These are phyloP conservation scores for Pythium apleroticum DNA, from an alignment of 352 stramenopile species.

Conservation along the genomic window DNA sequence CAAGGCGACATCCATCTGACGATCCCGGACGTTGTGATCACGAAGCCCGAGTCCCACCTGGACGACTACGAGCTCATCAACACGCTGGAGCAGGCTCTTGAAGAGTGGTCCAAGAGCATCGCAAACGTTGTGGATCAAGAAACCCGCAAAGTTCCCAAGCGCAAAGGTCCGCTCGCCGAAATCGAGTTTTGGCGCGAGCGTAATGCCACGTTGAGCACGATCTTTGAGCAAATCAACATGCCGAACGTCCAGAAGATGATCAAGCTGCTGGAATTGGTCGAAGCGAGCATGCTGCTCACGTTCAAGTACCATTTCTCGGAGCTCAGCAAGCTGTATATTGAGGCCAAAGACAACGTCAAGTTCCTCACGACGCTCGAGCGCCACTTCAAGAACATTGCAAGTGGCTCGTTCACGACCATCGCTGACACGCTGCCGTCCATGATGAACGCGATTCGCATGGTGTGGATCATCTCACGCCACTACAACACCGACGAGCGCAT, in stretches of 20 bases:
- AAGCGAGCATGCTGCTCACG: conserved; percentile 88
- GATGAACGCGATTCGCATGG: conserved; percentile 97
- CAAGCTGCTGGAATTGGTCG: conserved; percentile 90
- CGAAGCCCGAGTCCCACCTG: conserved; percentile 80
- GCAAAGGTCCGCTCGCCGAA: conserved; percentile 90
- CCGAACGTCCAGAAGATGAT: conserved; percentile 95
- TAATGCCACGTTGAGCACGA: conserved; percentile 92
- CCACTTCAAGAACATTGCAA: conserved; percentile 95
- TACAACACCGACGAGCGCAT: conserved; percentile 98
- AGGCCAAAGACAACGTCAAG: conserved; percentile 97
- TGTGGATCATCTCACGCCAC: conserved; percentile 97
- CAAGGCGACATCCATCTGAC: conserved; percentile 92
- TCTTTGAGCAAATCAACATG: conserved; percentile 97
- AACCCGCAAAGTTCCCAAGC: conserved; percentile 79
- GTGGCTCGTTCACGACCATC: conserved; percentile 90
- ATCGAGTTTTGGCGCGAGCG: conserved; percentile 96
- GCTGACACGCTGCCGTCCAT: conserved; percentile 93
- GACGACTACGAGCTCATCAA: conserved; percentile 88
- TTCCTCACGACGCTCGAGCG: conserved; percentile 95
- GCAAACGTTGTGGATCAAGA: conserved; percentile 91
- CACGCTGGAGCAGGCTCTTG: conserved; percentile 88
- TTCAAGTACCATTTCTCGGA: conserved; percentile 96
- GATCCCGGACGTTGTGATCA: conserved; percentile 91
- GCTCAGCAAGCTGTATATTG: conserved; percentile 93
- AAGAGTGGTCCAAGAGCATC: conserved; percentile 93